phyloP scores from a whole-genome alignment of 441 rosid species.

The Arabidopsis lyrata region DNA sequence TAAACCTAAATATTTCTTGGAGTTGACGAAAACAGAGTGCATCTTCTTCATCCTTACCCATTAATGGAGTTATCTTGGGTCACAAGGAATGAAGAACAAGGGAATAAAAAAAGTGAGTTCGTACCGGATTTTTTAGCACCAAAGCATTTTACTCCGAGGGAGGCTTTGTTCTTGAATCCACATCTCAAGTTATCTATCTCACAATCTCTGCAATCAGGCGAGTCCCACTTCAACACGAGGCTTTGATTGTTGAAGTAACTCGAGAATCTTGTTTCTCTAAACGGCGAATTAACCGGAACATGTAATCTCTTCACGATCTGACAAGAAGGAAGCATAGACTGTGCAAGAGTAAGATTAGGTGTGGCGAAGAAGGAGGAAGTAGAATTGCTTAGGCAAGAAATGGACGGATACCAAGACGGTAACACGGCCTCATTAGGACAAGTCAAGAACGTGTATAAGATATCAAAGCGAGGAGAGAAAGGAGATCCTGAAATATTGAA shows the following conservation, averaged over 20 bases:
- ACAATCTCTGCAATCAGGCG: constrained; percentile 60
- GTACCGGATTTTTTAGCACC: neutral
- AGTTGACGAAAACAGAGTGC: neutral
- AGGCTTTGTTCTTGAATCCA: constrained; percentile 48
- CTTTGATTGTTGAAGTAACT: constrained; percentile 43
- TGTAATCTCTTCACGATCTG: constrained; percentile 32
- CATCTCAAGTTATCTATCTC: constrained; percentile 53
- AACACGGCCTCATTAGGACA: constrained; percentile 2
- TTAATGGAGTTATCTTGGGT: neutral
- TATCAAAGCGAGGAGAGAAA: constrained; percentile 5
- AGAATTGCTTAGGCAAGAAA: constrained; percentile 25
- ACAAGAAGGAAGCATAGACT: constrained; percentile 49
- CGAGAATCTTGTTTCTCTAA: constrained; percentile 41
- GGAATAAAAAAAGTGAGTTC: no score
- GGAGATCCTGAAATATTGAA: constrained; percentile 24
- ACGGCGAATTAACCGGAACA: constrained; percentile 49
- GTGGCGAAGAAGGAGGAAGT: constrained; percentile 27
- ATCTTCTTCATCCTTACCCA: neutral
- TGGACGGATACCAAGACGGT: neutral
- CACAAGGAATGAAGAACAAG: neutral
- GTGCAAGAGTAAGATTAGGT: constrained; percentile 32
- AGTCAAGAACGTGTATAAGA: constrained; percentile 7
- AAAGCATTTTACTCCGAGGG: constrained; percentile 50
- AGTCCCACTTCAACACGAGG: constrained; percentile 55
- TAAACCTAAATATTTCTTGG: neutral